Evolutionary conservation across 441 rosid species (phyloP).

Genomic region (Pelargonium cotyledonis): DNA sequence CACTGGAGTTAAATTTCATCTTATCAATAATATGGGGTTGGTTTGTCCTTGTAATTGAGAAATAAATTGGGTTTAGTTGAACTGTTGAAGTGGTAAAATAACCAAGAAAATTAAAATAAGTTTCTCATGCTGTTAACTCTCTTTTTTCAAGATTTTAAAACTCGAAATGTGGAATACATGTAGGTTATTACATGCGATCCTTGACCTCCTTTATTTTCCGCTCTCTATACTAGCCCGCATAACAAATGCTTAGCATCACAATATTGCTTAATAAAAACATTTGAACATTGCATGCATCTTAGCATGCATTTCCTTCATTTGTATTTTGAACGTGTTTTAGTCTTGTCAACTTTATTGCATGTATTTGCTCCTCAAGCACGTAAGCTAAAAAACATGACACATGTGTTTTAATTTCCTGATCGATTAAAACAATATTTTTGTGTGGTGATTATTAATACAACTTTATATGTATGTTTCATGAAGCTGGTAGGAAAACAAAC

Average conservation of each 20-base stretch:
- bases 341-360: neutral
- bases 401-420: conserved; percentile 1
- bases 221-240: neutral
- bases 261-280: neutral
- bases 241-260: conserved; percentile 1
- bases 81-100: neutral
- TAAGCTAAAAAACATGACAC: neutral
- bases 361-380: neutral
- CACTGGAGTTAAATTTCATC: neutral
- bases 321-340: neutral
- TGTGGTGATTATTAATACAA: neutral
- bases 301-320: neutral
- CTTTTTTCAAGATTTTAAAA: no score
- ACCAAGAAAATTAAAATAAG: neutral
- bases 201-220: neutral
- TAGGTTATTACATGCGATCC: neutral
- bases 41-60: neutral
- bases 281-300: neutral
- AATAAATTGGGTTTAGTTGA: neutral
- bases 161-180: neutral
- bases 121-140: no score
- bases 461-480: neutral
- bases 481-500: neutral
- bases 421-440: neutral
- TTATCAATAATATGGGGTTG: neutral